Evolutionary conservation across 257 asterid species (phyloP).

Genomic region (Solanum chiquidenum): DNA sequence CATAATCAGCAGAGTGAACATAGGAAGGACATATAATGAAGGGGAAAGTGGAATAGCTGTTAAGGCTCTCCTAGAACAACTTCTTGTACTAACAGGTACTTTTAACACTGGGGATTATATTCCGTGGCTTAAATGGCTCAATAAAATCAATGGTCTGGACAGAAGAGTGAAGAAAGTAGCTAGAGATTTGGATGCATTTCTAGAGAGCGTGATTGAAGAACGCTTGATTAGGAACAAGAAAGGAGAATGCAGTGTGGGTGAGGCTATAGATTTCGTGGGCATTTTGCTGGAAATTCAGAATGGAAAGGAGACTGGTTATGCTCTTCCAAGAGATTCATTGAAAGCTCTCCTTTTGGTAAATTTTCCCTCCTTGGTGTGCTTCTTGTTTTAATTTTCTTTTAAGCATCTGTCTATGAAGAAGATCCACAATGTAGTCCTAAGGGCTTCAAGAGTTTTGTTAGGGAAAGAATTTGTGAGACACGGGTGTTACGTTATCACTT

Average conservation of each 20-base stretch:
- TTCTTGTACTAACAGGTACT: neutral
- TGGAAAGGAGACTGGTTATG: neutral
- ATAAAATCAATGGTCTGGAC: constrained; percentile 17
- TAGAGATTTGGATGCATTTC: constrained; percentile 12
- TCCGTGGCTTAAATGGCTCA: constrained; percentile 28
- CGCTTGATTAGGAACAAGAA: neutral
- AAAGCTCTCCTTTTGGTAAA: neutral
- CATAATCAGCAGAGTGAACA: constrained; percentile 24
- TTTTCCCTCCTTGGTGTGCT: no score
- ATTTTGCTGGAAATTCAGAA: constrained; percentile 15
- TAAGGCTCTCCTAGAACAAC: neutral
- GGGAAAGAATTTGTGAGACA: no score
- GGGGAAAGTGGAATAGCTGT: constrained; percentile 21
- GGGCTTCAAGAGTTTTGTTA: no score
- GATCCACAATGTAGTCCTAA: no score
- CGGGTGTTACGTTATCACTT: no score
- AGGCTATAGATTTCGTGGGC: constrained; percentile 11
- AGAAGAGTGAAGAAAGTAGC: constrained; percentile 6
- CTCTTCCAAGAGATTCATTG: constrained; percentile 10
- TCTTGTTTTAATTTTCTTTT: no score
- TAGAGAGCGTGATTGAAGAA: constrained; percentile 16
- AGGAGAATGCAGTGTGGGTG: neutral
- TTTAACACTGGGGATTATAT: constrained; percentile 7
- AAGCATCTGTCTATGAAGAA: no score
- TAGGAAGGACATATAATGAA: constrained; percentile 29